Evolutionary conservation across 2,329 filamentous ascomycete species (phyloP).

Genomic region (Ophiostoma novo-ulmi): DNA sequence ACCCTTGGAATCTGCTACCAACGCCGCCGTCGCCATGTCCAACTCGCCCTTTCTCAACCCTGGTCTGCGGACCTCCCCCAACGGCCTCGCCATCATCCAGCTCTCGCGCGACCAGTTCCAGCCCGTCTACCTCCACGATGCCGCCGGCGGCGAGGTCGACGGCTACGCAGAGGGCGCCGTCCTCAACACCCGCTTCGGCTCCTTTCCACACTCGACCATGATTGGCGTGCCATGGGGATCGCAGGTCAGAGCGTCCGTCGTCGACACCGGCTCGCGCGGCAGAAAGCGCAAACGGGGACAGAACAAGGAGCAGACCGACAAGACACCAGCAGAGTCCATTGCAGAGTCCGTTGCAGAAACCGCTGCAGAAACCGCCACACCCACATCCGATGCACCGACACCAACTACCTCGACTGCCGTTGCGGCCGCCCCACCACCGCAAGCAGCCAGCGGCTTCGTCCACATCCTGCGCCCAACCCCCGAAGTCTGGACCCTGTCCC

Average conservation of each 20-base stretch:
- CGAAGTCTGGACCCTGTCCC: conserved; percentile 73
- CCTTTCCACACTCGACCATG: conserved; percentile 74
- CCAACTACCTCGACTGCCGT: neutral
- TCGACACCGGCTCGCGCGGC: conserved; percentile 86
- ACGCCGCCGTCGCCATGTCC: conserved; percentile 1
- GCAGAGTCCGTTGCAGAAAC: conserved; percentile 9
- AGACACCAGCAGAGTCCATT: neutral
- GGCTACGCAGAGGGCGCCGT: conserved; percentile 73
- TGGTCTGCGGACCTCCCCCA: conserved; percentile 54
- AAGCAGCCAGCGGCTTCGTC: conserved; percentile 64
- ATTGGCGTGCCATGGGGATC: conserved; percentile 82
- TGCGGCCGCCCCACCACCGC: conserved; percentile 31
- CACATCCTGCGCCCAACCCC: conserved; percentile 75
- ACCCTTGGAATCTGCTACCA: neutral
- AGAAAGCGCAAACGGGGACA: conserved; percentile 52
- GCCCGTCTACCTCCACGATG: conserved; percentile 63
- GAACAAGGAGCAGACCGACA: neutral
- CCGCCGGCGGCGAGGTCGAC: conserved; percentile 54
- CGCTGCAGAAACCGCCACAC: neutral
- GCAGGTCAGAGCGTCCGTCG: conserved; percentile 81
- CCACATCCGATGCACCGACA: neutral
- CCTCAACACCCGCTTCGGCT: conserved; percentile 90
- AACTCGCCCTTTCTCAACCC: conserved; percentile 77
- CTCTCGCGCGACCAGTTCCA: conserved; percentile 81
- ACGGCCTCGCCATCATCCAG: conserved; percentile 75